A percentile compares a stretch with the other conserved stretches of the same genome.
phyloP scores from a whole-genome alignment of 805 yeast genomes.

The Metschnikowia henanensis region DNA sequence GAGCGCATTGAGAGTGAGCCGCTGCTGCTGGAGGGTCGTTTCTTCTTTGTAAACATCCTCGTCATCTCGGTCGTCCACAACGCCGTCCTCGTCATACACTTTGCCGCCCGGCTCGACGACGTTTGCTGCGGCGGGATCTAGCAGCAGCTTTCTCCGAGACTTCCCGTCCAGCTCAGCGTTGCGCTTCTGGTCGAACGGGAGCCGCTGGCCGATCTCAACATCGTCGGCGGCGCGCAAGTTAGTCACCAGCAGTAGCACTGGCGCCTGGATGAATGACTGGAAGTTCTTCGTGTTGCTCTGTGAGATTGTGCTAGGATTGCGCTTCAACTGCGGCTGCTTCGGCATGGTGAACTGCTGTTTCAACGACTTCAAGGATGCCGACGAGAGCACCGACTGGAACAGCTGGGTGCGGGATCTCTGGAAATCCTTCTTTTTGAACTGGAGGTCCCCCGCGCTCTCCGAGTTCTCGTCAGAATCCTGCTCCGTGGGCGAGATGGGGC shows the following conservation, averaged over 20 bases:
- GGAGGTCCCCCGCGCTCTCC: slow-evolving; percentile 20
- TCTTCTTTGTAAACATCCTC: slow-evolving; percentile 35
- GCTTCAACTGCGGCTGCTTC: slow-evolving; percentile 14
- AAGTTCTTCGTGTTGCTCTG: slow-evolving; percentile 29
- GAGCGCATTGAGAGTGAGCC: slow-evolving; percentile 42
- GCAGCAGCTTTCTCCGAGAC: background rate
- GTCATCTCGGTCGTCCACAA: slow-evolving; percentile 11
- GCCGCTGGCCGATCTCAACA: slow-evolving; percentile 40
- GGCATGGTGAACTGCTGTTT: slow-evolving; percentile 27
- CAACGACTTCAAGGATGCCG: slow-evolving; percentile 42
- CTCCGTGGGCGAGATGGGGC: slow-evolving; percentile 8
- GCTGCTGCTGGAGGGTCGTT: slow-evolving; percentile 40
- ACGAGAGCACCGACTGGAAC: slow-evolving; percentile 44
- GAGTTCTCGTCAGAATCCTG: slow-evolving; percentile 8
- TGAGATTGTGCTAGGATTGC: slow-evolving; percentile 15
- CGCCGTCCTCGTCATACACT: background rate
- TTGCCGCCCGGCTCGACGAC: background rate
- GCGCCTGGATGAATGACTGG: slow-evolving; percentile 48
- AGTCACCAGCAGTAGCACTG: slow-evolving; percentile 40
- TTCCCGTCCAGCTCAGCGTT: background rate
- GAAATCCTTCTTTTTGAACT: slow-evolving; percentile 41
- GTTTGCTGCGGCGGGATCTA: slow-evolving; percentile 1
- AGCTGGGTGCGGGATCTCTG: slow-evolving; percentile 40
- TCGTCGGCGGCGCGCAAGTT: slow-evolving; percentile 33
- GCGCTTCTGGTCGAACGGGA: slow-evolving; percentile 34